These are phyloP conservation scores for Lepiota brunneoincarnata DNA, from an alignment of 768 basidiomycete genomes.

Conservation along the genomic window DNA sequence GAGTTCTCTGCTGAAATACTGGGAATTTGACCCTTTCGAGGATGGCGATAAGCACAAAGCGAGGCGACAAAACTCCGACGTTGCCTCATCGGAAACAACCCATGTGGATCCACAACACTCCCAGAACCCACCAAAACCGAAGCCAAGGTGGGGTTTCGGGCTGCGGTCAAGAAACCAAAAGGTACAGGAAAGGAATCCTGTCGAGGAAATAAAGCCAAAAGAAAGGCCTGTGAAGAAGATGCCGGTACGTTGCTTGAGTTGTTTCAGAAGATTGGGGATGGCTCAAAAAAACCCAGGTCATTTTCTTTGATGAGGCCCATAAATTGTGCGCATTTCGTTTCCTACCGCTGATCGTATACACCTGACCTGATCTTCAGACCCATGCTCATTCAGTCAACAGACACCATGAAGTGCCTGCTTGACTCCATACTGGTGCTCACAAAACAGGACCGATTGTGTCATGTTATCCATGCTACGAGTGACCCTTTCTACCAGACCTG, in stretches of 20 bases:
- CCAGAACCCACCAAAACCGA: constrained; percentile 22
- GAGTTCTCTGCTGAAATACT: constrained; percentile 71
- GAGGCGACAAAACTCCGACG: constrained; percentile 28
- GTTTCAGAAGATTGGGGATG: neutral
- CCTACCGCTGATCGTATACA: neutral
- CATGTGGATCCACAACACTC: constrained; percentile 30
- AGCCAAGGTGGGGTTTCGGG: constrained; percentile 30
- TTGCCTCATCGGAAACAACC: constrained; percentile 36
- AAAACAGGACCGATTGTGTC: constrained; percentile 83
- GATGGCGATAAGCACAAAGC: constrained; percentile 17
- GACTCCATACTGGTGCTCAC: constrained; percentile 86
- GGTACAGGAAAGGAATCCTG: constrained; percentile 19
- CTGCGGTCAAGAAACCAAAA: constrained; percentile 24
- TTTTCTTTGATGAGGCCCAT: constrained; percentile 87
- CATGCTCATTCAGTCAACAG: constrained; percentile 69
- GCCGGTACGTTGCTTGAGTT: constrained; percentile 41
- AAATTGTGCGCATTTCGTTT: constrained; percentile 52
- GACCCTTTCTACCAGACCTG: constrained; percentile 86
- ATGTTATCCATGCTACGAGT: constrained; percentile 79
- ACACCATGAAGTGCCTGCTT: constrained; percentile 80
- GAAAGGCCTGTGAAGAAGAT: constrained; percentile 56
- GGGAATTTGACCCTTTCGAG: constrained; percentile 53
- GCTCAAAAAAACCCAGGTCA: constrained; percentile 32
- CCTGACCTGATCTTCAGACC: constrained; percentile 41
- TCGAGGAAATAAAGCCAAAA: constrained; percentile 29